Evolutionary conservation across 495 filamentous ascomycete genomes (phyloP), one percentile per base, ranked within the genome.

Genomic region (Chaetomium fimeti): DNA sequence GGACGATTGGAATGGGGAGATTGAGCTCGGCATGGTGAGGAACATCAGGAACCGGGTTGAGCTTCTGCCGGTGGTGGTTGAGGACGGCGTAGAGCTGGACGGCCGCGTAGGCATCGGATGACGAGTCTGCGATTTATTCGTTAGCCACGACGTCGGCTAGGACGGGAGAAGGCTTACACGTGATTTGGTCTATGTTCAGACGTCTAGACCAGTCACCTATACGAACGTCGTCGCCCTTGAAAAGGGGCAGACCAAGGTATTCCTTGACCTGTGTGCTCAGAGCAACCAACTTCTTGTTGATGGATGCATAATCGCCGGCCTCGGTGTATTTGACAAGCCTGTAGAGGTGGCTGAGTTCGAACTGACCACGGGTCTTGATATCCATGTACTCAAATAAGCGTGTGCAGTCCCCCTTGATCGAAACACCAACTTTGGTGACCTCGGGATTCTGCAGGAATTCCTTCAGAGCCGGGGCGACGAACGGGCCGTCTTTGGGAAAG

Each of bases 301-400:
- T 82, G 43, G 82, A 68, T 20, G 77, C 71, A 13, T 78, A 77
- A 58, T 84, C 75, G 18, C 77, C 80, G 28, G 53, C 69, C 15
- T 71, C 72, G 7, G 79, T 85, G 66, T 83, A 87, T 56, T 86
- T 88, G 59, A 96, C 80, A 28, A 96, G 74, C 69, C 85, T 91
- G 75, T 90, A 86, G 11, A 96, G 73, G 71, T 94, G 88, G 66
- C 88, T 92, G 9, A 97, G 82, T 70, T 97, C 92, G 49, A 93
- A 86, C 22, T 89, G 78, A 2, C 89, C 87, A 36, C 76, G 81
- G 0, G 86, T 77, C 18, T 89, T 69, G 58, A 96, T 80, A 0
- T 75, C 75, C 12, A 95, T 79, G 64, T 77, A 87, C n/a, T 85
- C 87, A 8, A 82, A 79, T 18, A 97, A 68, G 53, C 92, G 82